Conservation (phyloP, 208 protist genomes). For the Crithidia bombi region DNA sequence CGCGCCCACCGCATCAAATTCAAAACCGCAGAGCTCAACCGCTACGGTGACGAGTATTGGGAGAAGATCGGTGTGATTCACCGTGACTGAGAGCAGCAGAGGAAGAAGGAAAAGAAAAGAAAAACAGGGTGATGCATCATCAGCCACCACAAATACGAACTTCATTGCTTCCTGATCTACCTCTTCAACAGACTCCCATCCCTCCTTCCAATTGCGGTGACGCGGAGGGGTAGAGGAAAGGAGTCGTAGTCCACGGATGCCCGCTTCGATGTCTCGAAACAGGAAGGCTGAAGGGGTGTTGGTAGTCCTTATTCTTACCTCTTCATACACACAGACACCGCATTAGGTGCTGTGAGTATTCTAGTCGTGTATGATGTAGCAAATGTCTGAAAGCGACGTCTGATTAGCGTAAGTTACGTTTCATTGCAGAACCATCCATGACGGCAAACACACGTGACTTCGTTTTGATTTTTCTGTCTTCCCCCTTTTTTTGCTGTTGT, state of each 20-base stretch:
- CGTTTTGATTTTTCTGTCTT: no score
- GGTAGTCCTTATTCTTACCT: not conserved
- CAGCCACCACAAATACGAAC: not conserved
- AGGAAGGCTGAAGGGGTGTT: no score
- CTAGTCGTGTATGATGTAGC: no score
- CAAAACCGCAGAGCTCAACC: conserved; percentile 85
- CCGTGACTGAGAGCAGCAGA: conserved; percentile 15
- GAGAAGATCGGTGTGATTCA: conserved; percentile 34
- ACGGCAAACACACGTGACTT: no score
- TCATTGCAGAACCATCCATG: no score
- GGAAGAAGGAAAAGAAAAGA: not conserved
- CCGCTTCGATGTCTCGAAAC: not conserved
- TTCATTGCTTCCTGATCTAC: no score
- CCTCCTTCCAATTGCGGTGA: no score
- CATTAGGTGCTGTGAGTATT: not conserved
- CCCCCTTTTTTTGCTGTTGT: not conserved
- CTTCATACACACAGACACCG: not conserved
- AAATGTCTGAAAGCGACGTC: no score
- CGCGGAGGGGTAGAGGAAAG: no score
- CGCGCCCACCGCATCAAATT: conserved; percentile 86
- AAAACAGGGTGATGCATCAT: not conserved
- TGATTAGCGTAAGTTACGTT: no score
- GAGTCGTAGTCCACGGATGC: not conserved
- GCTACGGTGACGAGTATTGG: conserved; percentile 86
- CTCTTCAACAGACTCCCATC: no score